Evolutionary conservation across 1,284 basidiomycete species (phyloP).

Genomic region (Filobasidium uniguttulatum): DNA sequence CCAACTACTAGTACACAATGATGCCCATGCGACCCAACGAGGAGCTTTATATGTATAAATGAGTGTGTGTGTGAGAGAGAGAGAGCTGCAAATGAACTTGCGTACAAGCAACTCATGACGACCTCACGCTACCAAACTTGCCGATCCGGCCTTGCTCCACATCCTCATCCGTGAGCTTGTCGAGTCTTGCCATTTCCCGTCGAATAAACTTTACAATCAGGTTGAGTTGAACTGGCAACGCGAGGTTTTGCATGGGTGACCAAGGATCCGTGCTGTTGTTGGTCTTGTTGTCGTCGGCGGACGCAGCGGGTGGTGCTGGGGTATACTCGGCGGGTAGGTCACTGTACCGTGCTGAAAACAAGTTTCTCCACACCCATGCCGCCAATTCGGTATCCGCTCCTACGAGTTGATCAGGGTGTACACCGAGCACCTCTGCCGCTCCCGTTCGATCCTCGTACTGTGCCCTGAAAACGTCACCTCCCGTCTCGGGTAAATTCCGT

Average conservation of each 20-base stretch:
- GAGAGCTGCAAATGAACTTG: too few relatives aligned
- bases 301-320: neutral
- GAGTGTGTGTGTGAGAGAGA: too few relatives aligned
- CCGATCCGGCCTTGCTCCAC: slow-evolving; percentile 44
- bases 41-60: too few relatives aligned
- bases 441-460: too few relatives aligned
- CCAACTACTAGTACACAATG: too few relatives aligned
- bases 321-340: slow-evolving; percentile 7
- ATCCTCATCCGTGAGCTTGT: slow-evolving; percentile 54
- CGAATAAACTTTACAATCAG: slow-evolving; percentile 63
- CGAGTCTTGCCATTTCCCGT: slow-evolving; percentile 60
- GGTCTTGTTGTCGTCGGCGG: neutral
- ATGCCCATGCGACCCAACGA: too few relatives aligned
- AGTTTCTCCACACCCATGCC: slow-evolving; percentile 78
- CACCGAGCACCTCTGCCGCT: too few relatives aligned
- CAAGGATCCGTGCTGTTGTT: slow-evolving; percentile 18
- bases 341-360: slow-evolving; percentile 43
- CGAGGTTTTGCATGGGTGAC: slow-evolving; percentile 47
- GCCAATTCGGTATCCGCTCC: slow-evolving; percentile 65
- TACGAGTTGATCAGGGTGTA: slow-evolving; percentile 13
- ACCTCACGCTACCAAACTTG: too few relatives aligned
- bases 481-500: slow-evolving; percentile 1
- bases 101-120: too few relatives aligned
- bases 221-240: slow-evolving; percentile 64
- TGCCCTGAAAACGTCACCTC: neutral